Evolutionary conservation across 2,329 filamentous ascomycete species (phyloP).

Genomic region (Stagonosporopsis rhizophila): DNA sequence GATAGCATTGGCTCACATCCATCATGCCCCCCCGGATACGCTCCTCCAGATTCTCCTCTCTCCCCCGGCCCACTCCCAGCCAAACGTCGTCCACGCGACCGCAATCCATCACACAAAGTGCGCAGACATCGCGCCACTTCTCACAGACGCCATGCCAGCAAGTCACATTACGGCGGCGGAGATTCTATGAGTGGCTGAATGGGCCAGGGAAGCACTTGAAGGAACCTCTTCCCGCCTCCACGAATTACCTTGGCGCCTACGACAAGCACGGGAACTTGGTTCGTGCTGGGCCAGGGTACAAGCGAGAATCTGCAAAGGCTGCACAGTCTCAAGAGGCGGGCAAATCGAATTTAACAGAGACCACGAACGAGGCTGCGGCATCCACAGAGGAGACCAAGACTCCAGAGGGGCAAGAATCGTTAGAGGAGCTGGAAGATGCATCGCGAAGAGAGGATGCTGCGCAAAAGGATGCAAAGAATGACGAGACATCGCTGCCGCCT

Average conservation of each 20-base stretch:
- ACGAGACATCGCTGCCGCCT: conserved; percentile 36
- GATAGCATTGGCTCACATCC: conserved; percentile 29
- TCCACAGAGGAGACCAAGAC: conserved; percentile 33
- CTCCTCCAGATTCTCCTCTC: conserved; percentile 35
- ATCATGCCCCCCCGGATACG: conserved; percentile 48
- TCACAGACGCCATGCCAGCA: conserved; percentile 47
- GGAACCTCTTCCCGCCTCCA: conserved; percentile 57
- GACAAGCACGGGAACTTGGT: conserved; percentile 58
- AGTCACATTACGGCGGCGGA: conserved; percentile 59
- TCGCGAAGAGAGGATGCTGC: conserved; percentile 31
- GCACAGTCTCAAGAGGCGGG: conserved; percentile 23
- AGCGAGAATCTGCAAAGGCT: conserved; percentile 27
- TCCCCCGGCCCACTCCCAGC: conserved; percentile 25
- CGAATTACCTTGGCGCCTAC: conserved; percentile 64
- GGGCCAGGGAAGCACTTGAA: conserved; percentile 60
- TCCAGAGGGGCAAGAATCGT: conserved; percentile 37
- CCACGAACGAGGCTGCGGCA: conserved; percentile 33
- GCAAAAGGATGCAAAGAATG: conserved; percentile 23
- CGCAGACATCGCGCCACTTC: conserved; percentile 41
- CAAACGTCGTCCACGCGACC: conserved; percentile 30
- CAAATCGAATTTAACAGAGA: conserved; percentile 24
- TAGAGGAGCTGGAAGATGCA: conserved; percentile 39
- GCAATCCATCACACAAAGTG: conserved; percentile 33
- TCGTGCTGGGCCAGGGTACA: conserved; percentile 43
- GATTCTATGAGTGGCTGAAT: conserved; percentile 67